phyloP scores from a whole-genome alignment of 106 monocot genomes.

The Dendrobium catenatum region DNA sequence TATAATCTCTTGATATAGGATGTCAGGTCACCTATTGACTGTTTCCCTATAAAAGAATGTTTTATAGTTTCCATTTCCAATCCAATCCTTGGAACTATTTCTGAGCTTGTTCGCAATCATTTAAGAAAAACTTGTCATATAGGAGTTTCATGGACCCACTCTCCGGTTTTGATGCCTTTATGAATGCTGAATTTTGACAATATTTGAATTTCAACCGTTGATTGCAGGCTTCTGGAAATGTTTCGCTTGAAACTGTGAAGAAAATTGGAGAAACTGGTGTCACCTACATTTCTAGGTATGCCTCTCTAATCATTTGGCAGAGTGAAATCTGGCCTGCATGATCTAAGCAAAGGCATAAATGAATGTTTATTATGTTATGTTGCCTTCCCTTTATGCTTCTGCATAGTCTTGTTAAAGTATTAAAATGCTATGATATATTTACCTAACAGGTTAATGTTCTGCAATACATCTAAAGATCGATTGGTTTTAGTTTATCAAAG shows the following conservation, averaged over 20 bases:
- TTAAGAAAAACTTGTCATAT: background rate
- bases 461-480: background rate
- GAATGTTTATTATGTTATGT: background rate
- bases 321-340: background rate
- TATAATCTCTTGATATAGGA: background rate
- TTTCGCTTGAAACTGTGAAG: constrained; percentile 84
- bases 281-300: constrained; percentile 91
- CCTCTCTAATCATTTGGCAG: background rate
- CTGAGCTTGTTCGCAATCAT: background rate
- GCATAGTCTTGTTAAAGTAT: background rate
- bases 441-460: background rate
- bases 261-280: constrained; percentile 95
- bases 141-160: background rate
- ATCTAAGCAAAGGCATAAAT: background rate
- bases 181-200: background rate
- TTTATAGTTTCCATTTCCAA: background rate
- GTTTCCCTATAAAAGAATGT: background rate
- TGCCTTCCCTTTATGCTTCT: background rate
- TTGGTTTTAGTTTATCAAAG: background rate
- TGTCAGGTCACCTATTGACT: background rate
- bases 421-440: background rate
- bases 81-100: background rate
- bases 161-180: background rate
- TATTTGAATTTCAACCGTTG: constrained; percentile 6
- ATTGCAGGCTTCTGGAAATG: constrained; percentile 95